phyloP scores from a whole-genome alignment of 352 stramenopile genomes.

The Pythium scleroteichum region DNA sequence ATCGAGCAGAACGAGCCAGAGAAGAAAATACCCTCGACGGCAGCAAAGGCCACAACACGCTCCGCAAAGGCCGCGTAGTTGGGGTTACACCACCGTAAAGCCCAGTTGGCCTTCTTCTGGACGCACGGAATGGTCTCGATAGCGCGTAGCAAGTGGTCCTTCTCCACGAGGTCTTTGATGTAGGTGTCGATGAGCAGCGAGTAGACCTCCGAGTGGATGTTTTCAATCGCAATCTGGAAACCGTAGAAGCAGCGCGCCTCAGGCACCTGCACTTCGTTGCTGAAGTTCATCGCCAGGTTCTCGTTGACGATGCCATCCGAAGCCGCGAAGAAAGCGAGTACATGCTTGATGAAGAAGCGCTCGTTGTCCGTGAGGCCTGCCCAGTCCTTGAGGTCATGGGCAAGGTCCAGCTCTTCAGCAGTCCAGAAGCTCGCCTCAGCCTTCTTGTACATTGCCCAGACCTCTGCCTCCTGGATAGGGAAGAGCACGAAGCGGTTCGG shows the following conservation, averaged over 20 bases:
- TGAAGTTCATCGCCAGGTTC: slow-evolving; percentile 99
- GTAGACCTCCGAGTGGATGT: slow-evolving; percentile 99
- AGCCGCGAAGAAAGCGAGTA: slow-evolving; percentile 98
- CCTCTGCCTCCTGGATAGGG: slow-evolving; percentile 96
- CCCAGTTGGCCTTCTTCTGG: slow-evolving; percentile 97
- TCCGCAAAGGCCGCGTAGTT: slow-evolving; percentile 94
- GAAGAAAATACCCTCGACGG: slow-evolving; percentile 99
- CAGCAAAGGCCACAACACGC: slow-evolving; percentile 96
- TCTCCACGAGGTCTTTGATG: slow-evolving; percentile 95
- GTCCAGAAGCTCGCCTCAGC: slow-evolving; percentile 99
- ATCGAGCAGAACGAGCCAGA: slow-evolving; percentile 98
- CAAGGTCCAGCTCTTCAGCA: slow-evolving; percentile 97
- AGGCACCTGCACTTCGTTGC: slow-evolving; percentile 95
- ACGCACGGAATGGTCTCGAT: slow-evolving; percentile 99
- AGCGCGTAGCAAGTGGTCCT: slow-evolving; percentile 94
- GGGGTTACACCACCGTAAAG: slow-evolving; percentile 95
- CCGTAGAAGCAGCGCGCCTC: slow-evolving; percentile 99
- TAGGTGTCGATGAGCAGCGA: slow-evolving; percentile 99
- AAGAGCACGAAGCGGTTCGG: slow-evolving; percentile 97
- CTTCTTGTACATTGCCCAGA: slow-evolving; percentile 99
- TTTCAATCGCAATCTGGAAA: slow-evolving; percentile 99
- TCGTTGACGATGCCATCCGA: slow-evolving; percentile 99
- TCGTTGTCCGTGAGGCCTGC: slow-evolving; percentile 93
- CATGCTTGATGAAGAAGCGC: slow-evolving; percentile 97
- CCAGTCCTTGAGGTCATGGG: slow-evolving; percentile 96